Base-by-base conservation (phyloP, 495 filamentous ascomycete species). In the Penicillium waksmanii region DNA sequence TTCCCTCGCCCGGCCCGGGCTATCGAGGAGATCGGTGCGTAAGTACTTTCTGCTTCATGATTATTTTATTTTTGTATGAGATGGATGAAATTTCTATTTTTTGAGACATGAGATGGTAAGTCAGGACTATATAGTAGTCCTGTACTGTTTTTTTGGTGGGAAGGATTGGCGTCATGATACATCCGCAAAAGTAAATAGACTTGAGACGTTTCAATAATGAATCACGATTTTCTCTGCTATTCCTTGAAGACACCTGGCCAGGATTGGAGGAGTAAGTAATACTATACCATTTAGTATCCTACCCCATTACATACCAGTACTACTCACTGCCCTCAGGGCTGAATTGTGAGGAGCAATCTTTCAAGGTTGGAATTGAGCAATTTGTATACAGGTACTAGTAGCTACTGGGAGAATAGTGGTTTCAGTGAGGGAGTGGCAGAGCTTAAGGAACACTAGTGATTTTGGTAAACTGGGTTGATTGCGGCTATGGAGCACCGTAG, bases 1-100 rank as follows among this genome's bases (percentile, higher is more conserved):
- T 97, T 90, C 85, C 93, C 93, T 17, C 82, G 90, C 54, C 80
- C 75, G 61, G 85, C 93, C 8, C 76, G 69, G 62, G 70, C 82
- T 51, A 82, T 89, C 66, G 77, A 81, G 53, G 69, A 72, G 12
- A 64, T 68, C 55, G 42, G 60, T 55, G 62, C 63, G 55, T 76
- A 67, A 57, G 52, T 40, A 12, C n/a, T 49, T n/a, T 56, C 33
- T 51, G 51, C 21, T 34, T 44, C 44, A 44, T 53, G 23, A 44
- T 34, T 46, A 57, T 31, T 44, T n/a, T 35, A 17, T 44, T 44
- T 44, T 38, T 48, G 15, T 55, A 53, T 19, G 51, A 60, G 50
- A 56, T 58, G 56, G 64, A 70, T 58, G 62, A 70, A 61, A 68
- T 64, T 31, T 27, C 3, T 31, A 64, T 67, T 72, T 67, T 60